Evolutionary conservation across 1,139 yeast species (phyloP).

Genomic region (Geotrichum candidum): DNA sequence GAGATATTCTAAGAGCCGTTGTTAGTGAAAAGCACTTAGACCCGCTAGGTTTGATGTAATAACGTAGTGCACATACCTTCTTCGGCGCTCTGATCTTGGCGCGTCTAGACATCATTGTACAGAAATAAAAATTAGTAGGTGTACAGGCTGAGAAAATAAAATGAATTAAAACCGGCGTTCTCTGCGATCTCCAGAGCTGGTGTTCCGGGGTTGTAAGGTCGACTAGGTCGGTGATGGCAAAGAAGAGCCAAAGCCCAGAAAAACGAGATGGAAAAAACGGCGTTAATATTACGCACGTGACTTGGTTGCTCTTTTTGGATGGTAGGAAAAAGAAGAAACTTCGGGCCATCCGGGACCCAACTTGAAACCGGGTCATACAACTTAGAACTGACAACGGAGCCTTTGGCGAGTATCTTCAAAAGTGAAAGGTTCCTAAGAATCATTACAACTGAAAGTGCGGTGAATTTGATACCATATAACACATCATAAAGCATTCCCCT

Average conservation of each 20-base stretch:
- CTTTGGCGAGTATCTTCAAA: too few relatives aligned
- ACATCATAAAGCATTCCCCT: too few relatives aligned
- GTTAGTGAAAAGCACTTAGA: neutral
- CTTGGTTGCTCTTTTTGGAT: neutral
- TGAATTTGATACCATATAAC: too few relatives aligned
- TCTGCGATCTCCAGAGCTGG: neutral
- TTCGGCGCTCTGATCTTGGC: slow-evolving; percentile 73
- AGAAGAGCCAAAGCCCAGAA: neutral
- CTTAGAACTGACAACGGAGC: too few relatives aligned
- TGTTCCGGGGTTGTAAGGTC: neutral
- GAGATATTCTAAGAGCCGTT: neutral
- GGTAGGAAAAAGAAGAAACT: too few relatives aligned
- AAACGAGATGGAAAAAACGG: neutral
- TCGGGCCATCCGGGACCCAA: too few relatives aligned
- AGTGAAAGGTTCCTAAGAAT: too few relatives aligned
- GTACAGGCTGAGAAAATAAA: neutral
- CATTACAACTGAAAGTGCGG: too few relatives aligned
- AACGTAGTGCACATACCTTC: slow-evolving; percentile 35
- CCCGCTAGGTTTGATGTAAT: neutral
- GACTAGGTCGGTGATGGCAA: neutral
- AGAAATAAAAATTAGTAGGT: too few relatives aligned
- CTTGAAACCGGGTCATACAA: too few relatives aligned
- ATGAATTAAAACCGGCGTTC: neutral
- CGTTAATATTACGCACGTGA: neutral
- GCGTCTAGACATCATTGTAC: slow-evolving; percentile 31